Conservation (phyloP, 257 asterid species). For the Petrea volubilis region DNA sequence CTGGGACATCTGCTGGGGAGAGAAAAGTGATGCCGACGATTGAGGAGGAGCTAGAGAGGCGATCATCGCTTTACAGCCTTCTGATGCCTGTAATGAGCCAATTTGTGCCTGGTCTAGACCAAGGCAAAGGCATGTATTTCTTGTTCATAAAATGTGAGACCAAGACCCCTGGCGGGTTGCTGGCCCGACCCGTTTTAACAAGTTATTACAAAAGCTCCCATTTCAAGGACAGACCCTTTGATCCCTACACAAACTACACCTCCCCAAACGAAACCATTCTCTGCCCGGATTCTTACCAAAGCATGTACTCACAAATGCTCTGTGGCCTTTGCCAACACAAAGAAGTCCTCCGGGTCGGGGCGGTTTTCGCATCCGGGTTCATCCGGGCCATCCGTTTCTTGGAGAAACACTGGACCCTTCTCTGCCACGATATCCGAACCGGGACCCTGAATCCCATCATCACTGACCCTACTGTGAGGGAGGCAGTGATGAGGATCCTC, state of each 20-base stretch:
- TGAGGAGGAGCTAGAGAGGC: slow-evolving; percentile 60
- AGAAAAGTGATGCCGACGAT: slow-evolving; percentile 81
- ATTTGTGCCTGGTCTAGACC: slow-evolving; percentile 54
- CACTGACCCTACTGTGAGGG: slow-evolving; percentile 54
- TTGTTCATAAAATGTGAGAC: slow-evolving; percentile 68
- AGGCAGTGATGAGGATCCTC: slow-evolving; percentile 45
- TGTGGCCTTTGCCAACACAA: slow-evolving; percentile 57
- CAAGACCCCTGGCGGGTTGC: slow-evolving; percentile 68
- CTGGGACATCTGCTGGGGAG: slow-evolving; percentile 78
- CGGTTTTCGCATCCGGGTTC: slow-evolving; percentile 84
- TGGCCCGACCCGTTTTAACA: slow-evolving; percentile 75
- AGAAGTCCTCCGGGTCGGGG: slow-evolving; percentile 80
- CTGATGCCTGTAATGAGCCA: slow-evolving; percentile 81
- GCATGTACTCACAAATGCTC: slow-evolving; percentile 85
- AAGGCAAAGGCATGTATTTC: slow-evolving; percentile 84
- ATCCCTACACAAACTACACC: slow-evolving; percentile 79
- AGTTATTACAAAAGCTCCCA: slow-evolving; percentile 74
- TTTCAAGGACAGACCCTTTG: slow-evolving; percentile 62
- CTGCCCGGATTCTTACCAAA: slow-evolving; percentile 71
- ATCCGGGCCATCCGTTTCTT: slow-evolving; percentile 71
- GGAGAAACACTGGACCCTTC: slow-evolving; percentile 60
- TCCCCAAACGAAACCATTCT: slow-evolving; percentile 75
- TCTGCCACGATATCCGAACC: slow-evolving; percentile 53
- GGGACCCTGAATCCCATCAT: slow-evolving; percentile 51
- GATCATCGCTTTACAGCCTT: slow-evolving; percentile 66